Evolutionary conservation across 805 yeast genomes (phyloP).

Genomic region (Wickerhamiella galacta): DNA sequence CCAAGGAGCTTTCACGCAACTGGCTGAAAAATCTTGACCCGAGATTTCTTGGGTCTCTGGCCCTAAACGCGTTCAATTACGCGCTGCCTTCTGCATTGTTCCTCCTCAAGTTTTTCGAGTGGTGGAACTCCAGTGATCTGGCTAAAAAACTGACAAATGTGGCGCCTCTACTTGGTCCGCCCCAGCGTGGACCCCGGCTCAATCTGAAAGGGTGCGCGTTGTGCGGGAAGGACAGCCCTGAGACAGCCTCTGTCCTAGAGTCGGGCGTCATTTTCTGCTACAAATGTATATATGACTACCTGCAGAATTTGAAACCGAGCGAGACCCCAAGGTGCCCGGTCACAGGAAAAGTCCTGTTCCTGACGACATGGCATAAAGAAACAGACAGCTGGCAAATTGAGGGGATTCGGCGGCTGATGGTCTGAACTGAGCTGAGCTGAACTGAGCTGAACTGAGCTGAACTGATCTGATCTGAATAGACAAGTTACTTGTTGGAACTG

Average conservation of each 20-base stretch:
- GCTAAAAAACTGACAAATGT: conserved; percentile 21
- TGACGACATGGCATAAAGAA: conserved; percentile 39
- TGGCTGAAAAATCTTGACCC: conserved; percentile 3
- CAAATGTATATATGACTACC: conserved; percentile 57
- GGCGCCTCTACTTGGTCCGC: conserved; percentile 10
- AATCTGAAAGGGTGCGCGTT: conserved; percentile 38
- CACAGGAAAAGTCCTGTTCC: conserved; percentile 53
- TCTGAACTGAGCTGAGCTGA: no score
- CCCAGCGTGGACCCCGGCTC: conserved; percentile 15
- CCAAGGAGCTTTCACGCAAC: conserved; percentile 3
- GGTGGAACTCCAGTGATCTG: conserved; percentile 79
- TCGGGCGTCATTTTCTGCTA: conserved; percentile 87
- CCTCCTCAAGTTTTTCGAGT: conserved; percentile 66
- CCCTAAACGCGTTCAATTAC: conserved; percentile 17
- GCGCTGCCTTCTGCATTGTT: conserved; percentile 72
- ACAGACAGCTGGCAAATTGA: conserved; percentile 51
- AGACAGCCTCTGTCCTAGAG: conserved; percentile 74
- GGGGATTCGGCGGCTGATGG: conserved; percentile 59
- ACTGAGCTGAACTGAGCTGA: no score
- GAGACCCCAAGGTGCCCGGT: conserved; percentile 70
- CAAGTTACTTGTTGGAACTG: no score
- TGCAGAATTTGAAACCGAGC: conserved; percentile 31
- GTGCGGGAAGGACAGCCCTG: conserved; percentile 39
- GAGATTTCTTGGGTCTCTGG: background rate
- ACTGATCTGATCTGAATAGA: no score